Conservation (phyloP, 306 rosid species). For the Citrullus mucosospermus region DNA sequence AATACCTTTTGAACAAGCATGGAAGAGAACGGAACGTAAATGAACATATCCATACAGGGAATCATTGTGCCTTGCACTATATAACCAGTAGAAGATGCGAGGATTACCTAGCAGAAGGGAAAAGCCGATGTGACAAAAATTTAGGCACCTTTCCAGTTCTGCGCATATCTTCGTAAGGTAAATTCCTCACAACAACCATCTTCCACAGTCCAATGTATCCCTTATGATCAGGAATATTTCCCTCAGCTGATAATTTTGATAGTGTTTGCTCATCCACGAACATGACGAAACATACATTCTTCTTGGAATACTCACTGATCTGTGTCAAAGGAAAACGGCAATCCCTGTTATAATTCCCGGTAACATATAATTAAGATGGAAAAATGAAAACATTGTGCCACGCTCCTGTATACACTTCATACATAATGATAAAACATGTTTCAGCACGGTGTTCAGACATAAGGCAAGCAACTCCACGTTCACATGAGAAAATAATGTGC, state of each 20-base stretch:
- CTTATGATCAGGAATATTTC: slow-evolving; percentile 49
- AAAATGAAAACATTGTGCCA: not conserved
- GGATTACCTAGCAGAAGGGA: slow-evolving; percentile 70
- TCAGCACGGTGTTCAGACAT: not conserved
- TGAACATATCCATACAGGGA: slow-evolving; percentile 2
- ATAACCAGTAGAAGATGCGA: slow-evolving; percentile 12
- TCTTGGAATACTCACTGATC: slow-evolving; percentile 83
- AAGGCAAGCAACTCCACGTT: not conserved
- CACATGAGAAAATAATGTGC: not conserved
- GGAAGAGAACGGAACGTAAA: not conserved
- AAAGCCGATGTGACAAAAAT: slow-evolving; percentile 81
- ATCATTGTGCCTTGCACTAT: slow-evolving; percentile 8
- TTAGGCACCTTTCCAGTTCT: slow-evolving; percentile 97
- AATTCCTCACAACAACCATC: slow-evolving; percentile 51
- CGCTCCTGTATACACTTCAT: not conserved
- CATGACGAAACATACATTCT: slow-evolving; percentile 79
- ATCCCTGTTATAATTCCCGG: not conserved
- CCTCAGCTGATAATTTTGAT: slow-evolving; percentile 55
- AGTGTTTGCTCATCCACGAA: slow-evolving; percentile 73
- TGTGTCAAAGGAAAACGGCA: slow-evolving; percentile 23
- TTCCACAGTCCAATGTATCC: slow-evolving; percentile 80
- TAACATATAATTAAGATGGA: not conserved
- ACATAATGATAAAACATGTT: not conserved
- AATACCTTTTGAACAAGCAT: slow-evolving; percentile 52
- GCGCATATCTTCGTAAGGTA: slow-evolving; percentile 82